Percentiles rank a stretch among this genome's conserved stretches.
Conservation (phyloP, 2,329 filamentous ascomycete species). For the Pleomassaria siparia region DNA sequence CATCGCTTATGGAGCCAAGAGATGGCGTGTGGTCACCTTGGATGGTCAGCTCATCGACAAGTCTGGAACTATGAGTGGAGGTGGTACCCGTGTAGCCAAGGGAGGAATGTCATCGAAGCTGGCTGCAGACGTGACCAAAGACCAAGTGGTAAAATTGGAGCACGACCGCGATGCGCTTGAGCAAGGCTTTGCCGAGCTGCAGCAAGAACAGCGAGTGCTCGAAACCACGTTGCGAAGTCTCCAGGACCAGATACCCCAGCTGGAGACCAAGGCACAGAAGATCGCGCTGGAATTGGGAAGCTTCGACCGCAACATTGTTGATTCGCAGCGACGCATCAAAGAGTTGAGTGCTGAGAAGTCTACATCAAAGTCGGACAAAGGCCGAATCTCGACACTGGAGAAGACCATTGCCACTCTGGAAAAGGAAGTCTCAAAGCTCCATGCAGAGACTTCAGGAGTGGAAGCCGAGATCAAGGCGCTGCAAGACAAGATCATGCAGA, state of each 20-base stretch:
- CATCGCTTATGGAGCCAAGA: constrained; percentile 88
- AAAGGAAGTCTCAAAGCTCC: constrained; percentile 77
- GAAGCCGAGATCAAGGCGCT: constrained; percentile 88
- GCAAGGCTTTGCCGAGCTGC: constrained; percentile 78
- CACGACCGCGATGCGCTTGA: constrained; percentile 83
- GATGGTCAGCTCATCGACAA: constrained; percentile 96
- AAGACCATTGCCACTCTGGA: constrained; percentile 76
- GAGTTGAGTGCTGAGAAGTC: constrained; percentile 82
- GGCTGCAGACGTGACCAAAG: constrained; percentile 80
- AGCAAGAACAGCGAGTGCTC: constrained; percentile 78
- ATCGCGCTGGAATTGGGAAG: constrained; percentile 86
- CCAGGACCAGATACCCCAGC: constrained; percentile 74
- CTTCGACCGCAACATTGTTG: constrained; percentile 77
- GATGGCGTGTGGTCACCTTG: constrained; percentile 95
- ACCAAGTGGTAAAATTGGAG: constrained; percentile 86
- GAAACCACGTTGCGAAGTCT: constrained; percentile 73
- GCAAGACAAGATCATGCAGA: constrained; percentile 97
- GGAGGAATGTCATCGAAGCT: constrained; percentile 97
- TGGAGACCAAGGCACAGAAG: constrained; percentile 92
- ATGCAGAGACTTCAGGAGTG: constrained; percentile 80
- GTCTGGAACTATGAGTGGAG: constrained; percentile 98
- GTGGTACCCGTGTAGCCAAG: constrained; percentile 84
- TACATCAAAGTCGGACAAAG: constrained; percentile 77
- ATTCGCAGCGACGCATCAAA: constrained; percentile 80
- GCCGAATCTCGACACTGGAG: constrained; percentile 69